These are phyloP conservation scores for Mucuna pruriens DNA, from an alignment of 306 rosid genomes.

Conservation along the genomic window DNA sequence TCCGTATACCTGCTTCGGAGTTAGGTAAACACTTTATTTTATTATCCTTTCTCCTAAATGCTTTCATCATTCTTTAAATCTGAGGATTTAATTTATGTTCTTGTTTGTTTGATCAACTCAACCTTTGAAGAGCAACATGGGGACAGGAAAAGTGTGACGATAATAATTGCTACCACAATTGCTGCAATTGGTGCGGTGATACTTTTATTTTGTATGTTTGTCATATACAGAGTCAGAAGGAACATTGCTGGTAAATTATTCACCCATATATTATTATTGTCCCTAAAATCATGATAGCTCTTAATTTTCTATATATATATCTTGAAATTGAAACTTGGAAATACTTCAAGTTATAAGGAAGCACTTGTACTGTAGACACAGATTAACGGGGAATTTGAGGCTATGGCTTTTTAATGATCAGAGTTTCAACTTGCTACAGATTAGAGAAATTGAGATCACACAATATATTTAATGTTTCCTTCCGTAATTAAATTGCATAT, in stretches of 20 bases:
- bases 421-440: not conserved
- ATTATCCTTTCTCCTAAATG: not conserved
- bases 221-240: not conserved
- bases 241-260: constrained; percentile 1
- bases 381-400: not conserved
- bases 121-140: not conserved
- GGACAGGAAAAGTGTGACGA: not conserved
- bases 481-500: not conserved
- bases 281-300: not conserved
- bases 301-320: not conserved
- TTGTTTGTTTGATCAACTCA: not conserved
- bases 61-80: not conserved
- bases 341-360: not conserved
- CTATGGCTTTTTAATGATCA: not conserved
- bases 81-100: not conserved
- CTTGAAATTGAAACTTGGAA: not conserved
- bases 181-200: not conserved
- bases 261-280: not conserved
- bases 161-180: not conserved
- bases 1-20: not conserved
- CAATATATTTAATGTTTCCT: not conserved
- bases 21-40: not conserved
- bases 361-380: not conserved
- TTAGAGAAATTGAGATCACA: not conserved
- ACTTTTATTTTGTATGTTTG: not conserved